Conservation (phyloP, 2,329 filamentous ascomycete species). For the Colletotrichum cordylinicola region DNA sequence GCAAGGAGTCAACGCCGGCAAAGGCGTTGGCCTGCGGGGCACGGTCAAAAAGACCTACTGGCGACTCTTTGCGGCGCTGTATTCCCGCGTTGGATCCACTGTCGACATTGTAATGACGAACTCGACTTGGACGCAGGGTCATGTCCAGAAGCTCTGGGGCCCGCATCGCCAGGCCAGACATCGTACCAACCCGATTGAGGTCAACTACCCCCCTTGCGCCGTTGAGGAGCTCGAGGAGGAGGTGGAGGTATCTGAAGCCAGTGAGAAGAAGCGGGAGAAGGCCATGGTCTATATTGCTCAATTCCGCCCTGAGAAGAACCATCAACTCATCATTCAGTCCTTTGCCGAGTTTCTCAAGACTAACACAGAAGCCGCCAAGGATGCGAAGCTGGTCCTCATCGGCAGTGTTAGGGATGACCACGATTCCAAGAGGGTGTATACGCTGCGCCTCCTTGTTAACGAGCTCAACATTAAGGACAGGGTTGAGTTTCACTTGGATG, state of each 20-base stretch:
- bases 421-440: constrained; percentile 85
- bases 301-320: constrained; percentile 97
- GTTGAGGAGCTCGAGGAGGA: constrained; percentile 82
- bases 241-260: constrained; percentile 73
- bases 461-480: constrained; percentile 84
- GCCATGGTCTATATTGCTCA: constrained; percentile 93
- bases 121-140: constrained; percentile 88
- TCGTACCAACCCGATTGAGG: constrained; percentile 63
- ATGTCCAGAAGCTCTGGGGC: constrained; percentile 84
- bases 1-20: constrained; percentile 83
- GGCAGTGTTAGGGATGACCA: constrained; percentile 89
- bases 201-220: constrained; percentile 91
- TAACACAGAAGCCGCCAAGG: constrained; percentile 53
- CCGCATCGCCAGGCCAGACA: constrained; percentile 52
- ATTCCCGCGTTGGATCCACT: constrained; percentile 81
- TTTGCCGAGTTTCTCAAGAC: constrained; percentile 78
- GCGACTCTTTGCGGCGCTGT: constrained; percentile 81
- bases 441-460: constrained; percentile 83
- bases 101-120: constrained; percentile 98
- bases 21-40: constrained; percentile 76
- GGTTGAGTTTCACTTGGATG: constrained; percentile 89
- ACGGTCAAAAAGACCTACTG: constrained; percentile 82
- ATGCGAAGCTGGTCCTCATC: constrained; percentile 78
- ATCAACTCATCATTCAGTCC: constrained; percentile 82
- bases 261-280: constrained; percentile 72